Percentiles rank a stretch among this genome's conserved stretches.
Conservation (phyloP, 495 filamentous ascomycete genomes). For the Neurospora tetrasperma region DNA sequence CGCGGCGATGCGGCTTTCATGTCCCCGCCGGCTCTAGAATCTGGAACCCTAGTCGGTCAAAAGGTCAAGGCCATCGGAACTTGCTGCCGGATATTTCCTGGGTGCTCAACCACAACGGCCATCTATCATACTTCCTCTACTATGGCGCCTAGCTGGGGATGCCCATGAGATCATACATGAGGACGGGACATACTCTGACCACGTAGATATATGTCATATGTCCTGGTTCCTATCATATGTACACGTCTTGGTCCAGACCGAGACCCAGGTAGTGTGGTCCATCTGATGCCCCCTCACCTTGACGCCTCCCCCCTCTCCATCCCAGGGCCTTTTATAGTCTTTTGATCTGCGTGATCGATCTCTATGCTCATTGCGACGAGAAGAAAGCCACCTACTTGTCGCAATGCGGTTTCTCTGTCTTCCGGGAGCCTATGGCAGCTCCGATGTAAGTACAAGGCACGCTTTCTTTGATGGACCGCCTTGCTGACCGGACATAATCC, state of each 20-base stretch:
- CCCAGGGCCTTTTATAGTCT: not conserved
- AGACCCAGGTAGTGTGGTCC: not conserved
- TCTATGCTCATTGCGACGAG: not conserved
- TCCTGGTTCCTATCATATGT: not conserved
- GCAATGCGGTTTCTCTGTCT: conserved; percentile 36
- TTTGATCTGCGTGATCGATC: not conserved
- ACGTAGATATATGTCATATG: not conserved
- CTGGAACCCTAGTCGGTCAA: not conserved
- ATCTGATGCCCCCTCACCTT: not conserved
- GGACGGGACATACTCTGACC: not conserved
- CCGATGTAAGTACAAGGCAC: conserved; percentile 32
- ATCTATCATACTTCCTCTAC: not conserved
- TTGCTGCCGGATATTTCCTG: not conserved
- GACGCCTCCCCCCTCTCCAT: not conserved
- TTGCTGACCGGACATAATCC: conserved; percentile 3
- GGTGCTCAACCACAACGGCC: not conserved
- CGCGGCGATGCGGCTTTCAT: not conserved
- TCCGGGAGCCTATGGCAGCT: conserved; percentile 40
- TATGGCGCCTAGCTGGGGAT: not conserved
- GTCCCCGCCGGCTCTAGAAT: not conserved
- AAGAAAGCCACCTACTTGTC: not conserved
- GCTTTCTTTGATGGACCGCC: not conserved
- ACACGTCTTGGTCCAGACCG: not conserved
- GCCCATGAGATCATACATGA: not conserved
- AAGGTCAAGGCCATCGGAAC: not conserved